Percentiles rank a stretch among this genome's conserved stretches.
These are phyloP conservation scores for Trichoderma brevicompactum DNA, from an alignment of 2,329 filamentous ascomycete species.

Conservation along the genomic window DNA sequence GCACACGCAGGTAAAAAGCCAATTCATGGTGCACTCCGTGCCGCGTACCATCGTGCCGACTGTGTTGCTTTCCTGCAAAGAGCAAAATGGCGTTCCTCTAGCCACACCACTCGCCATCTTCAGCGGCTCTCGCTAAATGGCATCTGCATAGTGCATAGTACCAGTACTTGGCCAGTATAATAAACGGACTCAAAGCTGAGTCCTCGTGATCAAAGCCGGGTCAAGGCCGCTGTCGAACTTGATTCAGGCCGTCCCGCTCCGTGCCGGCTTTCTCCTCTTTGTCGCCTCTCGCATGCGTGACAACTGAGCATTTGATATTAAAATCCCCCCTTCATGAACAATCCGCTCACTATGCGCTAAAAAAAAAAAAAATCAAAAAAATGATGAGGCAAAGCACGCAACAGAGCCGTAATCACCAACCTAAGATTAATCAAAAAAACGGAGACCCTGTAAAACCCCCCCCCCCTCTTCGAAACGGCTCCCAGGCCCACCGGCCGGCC, in stretches of 20 bases:
- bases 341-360: background rate
- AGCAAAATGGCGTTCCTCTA: no score
- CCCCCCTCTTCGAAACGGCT: slow-evolving; percentile 10
- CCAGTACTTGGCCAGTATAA: no score
- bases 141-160: background rate
- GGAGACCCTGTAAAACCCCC: background rate
- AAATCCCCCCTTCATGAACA: background rate
- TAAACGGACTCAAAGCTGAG: background rate
- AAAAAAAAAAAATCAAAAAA: background rate
- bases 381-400: background rate
- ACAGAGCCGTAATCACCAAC: background rate
- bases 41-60: background rate
- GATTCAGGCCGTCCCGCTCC: no score
- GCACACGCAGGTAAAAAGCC: slow-evolving; percentile 2
- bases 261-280: background rate
- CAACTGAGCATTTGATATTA: background rate
- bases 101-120: slow-evolving; percentile 2
- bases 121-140: background rate
- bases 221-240: no score
- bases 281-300: background rate
- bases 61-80: background rate
- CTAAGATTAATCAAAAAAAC: slow-evolving; percentile 12
- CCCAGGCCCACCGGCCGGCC: slow-evolving; percentile 21
- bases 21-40: slow-evolving; percentile 13
- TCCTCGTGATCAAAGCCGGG: background rate